phyloP scores from a whole-genome alignment of 2,329 filamentous ascomycete species.

The Botrytis medusae region DNA sequence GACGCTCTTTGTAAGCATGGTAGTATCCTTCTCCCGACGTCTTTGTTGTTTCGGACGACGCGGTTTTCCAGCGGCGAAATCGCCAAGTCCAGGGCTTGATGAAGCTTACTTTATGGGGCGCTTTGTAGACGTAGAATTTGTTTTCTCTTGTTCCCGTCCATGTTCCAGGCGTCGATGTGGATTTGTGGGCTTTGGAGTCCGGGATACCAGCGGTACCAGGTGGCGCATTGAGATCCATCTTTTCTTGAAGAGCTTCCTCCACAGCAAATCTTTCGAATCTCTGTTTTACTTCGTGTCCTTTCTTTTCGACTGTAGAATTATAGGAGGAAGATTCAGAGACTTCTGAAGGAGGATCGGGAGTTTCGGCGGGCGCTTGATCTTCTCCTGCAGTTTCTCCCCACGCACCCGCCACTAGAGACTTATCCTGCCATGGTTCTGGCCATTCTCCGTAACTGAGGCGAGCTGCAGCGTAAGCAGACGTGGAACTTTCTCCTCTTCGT shows the following conservation, averaged over 20 bases:
- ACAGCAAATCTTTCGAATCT: neutral
- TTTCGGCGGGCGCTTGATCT: neutral
- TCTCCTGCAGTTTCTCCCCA: no score
- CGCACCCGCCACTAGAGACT: neutral
- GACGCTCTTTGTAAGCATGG: neutral
- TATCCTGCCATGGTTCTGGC: neutral
- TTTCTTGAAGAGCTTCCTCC: neutral
- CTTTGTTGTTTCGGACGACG: neutral
- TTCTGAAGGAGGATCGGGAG: neutral
- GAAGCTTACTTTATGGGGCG: neutral
- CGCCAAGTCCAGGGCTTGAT: neutral
- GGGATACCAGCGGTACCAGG: neutral
- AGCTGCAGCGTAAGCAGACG: neutral
- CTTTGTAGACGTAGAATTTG: neutral
- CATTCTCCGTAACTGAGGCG: neutral
- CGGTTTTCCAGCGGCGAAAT: neutral
- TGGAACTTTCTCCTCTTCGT: no score
- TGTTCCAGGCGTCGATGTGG: neutral
- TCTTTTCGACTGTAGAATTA: neutral
- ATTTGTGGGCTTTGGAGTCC: no score
- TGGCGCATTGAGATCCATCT: neutral
- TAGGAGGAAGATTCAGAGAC: neutral
- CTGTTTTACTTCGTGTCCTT: no score
- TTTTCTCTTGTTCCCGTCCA: neutral
- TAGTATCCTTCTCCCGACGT: rapidly evolving